Evolutionary conservation across 2,329 filamentous ascomycete genomes (phyloP).

Genomic region (Fusarium humuli): DNA sequence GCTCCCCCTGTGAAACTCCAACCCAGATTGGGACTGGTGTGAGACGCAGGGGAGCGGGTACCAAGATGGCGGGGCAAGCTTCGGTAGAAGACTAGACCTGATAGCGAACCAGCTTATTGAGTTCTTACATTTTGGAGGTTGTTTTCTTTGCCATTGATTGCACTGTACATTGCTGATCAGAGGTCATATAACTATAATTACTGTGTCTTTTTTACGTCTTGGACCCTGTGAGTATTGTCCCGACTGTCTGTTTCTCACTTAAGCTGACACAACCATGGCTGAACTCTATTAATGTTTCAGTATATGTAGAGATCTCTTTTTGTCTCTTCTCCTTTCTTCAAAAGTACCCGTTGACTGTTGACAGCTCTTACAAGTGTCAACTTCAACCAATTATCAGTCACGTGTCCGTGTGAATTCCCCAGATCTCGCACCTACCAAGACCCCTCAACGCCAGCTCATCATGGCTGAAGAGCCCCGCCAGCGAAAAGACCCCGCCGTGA

Average conservation of each 20-base stretch:
- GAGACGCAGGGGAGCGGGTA: conserved; percentile 42
- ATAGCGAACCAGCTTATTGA: conserved; percentile 32
- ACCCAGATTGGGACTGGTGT: conserved; percentile 42
- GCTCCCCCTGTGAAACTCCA: conserved; percentile 37
- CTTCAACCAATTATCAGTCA: conserved; percentile 31
- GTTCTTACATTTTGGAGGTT: conserved; percentile 20
- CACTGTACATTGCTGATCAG: conserved; percentile 29
- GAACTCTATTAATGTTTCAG: background rate
- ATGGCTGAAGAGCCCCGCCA: conserved; percentile 53
- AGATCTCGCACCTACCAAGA: conserved; percentile 26
- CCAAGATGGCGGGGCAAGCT: conserved; percentile 41
- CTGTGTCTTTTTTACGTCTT: background rate
- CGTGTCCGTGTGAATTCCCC: conserved; percentile 45
- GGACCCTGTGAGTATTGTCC: conserved; percentile 6
- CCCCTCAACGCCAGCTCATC: conserved; percentile 46
- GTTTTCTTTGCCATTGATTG: conserved; percentile 20
- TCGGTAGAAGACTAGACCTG: conserved; percentile 40
- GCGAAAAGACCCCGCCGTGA: conserved; percentile 51
- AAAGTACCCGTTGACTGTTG: background rate
- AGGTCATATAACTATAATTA: background rate
- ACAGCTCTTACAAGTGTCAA: conserved; percentile 14
- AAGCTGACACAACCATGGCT: background rate
- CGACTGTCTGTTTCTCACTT: background rate
- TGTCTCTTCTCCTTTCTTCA: background rate
- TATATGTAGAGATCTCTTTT: background rate